Evolutionary conservation across 805 yeast genomes (phyloP).

Genomic region (Candida tibetensis): DNA sequence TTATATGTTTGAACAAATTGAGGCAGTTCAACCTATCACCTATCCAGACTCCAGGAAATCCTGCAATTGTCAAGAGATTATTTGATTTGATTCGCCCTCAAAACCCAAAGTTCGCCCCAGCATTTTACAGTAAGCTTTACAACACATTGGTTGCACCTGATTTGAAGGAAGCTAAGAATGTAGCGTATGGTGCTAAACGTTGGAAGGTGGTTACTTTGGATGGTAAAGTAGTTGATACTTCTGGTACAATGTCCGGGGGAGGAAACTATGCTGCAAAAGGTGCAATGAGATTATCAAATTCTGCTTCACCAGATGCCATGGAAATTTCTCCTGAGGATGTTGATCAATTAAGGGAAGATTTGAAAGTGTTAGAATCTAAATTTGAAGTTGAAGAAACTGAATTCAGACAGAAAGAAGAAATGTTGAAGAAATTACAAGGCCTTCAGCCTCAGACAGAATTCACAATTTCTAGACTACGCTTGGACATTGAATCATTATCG

Average conservation of each 20-base stretch:
- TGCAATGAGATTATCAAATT: slow-evolving; percentile 61
- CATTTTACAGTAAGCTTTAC: slow-evolving; percentile 81
- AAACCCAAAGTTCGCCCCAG: slow-evolving; percentile 71
- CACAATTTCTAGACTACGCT: slow-evolving; percentile 51
- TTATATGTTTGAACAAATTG: slow-evolving; percentile 75
- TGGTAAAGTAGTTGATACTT: slow-evolving; percentile 86
- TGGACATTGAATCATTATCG: slow-evolving; percentile 63
- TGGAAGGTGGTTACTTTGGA: slow-evolving; percentile 89
- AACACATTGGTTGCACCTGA: slow-evolving; percentile 86
- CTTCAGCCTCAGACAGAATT: slow-evolving; percentile 68
- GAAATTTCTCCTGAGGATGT: slow-evolving; percentile 59
- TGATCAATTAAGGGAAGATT: slow-evolving; percentile 48
- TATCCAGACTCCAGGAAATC: slow-evolving; percentile 64
- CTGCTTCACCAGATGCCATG: slow-evolving; percentile 21
- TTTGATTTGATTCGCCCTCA: slow-evolving; percentile 77
- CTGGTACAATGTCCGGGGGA: slow-evolving; percentile 98
- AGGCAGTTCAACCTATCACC: slow-evolving; percentile 56
- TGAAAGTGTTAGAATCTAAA: slow-evolving; percentile 51
- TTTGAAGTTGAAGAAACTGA: slow-evolving; percentile 50
- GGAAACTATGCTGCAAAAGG: slow-evolving; percentile 72
- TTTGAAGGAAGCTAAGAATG: slow-evolving; percentile 75
- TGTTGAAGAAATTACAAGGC: slow-evolving; percentile 57
- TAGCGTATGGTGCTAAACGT: slow-evolving; percentile 79
- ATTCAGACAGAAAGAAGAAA: slow-evolving; percentile 56
- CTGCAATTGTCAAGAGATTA: slow-evolving; percentile 67